These are phyloP conservation scores for Apodospora peruviana DNA, from an alignment of 495 filamentous ascomycete genomes.

Conservation along the genomic window DNA sequence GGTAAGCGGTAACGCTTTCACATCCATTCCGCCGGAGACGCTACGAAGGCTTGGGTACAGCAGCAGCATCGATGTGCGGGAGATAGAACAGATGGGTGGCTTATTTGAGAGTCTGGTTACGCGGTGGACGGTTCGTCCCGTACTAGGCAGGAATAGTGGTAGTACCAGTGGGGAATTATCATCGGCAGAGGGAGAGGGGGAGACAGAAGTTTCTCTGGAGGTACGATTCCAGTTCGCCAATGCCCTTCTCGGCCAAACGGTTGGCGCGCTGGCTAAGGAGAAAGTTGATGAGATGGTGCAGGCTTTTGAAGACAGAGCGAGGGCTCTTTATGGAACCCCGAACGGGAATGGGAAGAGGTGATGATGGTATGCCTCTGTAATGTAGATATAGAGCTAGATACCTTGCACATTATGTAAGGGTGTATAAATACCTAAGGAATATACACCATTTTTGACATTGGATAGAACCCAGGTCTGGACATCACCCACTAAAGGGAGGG, in stretches of 20 bases:
- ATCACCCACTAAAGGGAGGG: too few relatives aligned
- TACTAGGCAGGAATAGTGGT: slow-evolving; percentile 15
- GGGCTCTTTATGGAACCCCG: slow-evolving; percentile 41
- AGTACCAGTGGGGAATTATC: background rate
- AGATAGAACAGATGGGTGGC: slow-evolving; percentile 29
- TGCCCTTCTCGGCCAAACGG: slow-evolving; percentile 74
- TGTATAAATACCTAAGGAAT: too few relatives aligned
- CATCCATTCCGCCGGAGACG: slow-evolving; percentile 31
- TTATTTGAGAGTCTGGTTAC: slow-evolving; percentile 75
- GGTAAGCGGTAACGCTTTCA: slow-evolving; percentile 51
- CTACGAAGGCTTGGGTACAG: slow-evolving; percentile 33
- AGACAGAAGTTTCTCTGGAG: slow-evolving; percentile 67
- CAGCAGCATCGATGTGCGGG: background rate
- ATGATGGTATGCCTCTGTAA: background rate
- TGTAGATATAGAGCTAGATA: background rate
- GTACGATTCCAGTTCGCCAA: slow-evolving; percentile 81
- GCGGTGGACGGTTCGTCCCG: slow-evolving; percentile 60
- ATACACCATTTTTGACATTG: too few relatives aligned
- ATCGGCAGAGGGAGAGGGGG: slow-evolving; percentile 29
- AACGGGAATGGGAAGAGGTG: too few relatives aligned
- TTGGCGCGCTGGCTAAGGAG: slow-evolving; percentile 72
- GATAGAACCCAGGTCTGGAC: too few relatives aligned
- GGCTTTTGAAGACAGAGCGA: slow-evolving; percentile 82
- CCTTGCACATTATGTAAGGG: background rate
- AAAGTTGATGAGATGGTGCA: slow-evolving; percentile 84